Base-by-base conservation (phyloP, 345 rosid genomes). In the Lagerstroemia speciosa region DNA sequence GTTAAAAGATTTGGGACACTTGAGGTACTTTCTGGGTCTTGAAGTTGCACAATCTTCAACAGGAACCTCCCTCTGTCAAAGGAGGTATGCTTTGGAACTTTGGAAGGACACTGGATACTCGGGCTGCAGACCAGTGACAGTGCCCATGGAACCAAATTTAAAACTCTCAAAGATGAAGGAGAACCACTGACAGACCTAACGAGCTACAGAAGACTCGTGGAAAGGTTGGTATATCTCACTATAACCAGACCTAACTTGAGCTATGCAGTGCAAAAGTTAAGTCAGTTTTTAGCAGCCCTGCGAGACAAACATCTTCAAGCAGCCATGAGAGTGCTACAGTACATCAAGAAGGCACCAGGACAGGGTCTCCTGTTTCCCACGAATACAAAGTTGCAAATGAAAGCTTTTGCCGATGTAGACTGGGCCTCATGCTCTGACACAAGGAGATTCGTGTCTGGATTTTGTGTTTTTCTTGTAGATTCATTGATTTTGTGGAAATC, bases 391-490 rank as follows among this genome's bases (percentile, higher is more conserved):
- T 22, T 55, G 20, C 19, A 17, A 1, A 22, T 70, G 17, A 15
- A 4, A 4, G 72, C 40, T 8, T 62, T n/a, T 70, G 58, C 52
- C 7, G 67, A 70, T 61, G 50, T 34, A 2, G 72, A 70, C 22
- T 70, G 5, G 58, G 72, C 57, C 0, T 27, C 37, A 14, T 70
- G 67, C 30, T 10, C 30, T 0, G 52, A 46, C 30, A 31, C 38
- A 0, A 14, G 38, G 12, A 22, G 7, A 3, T 67, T 40, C 15
- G 43, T 50, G 2, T 24, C 41, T 5, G 62, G 62, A 16, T 67
- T 26, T 46, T 29, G 36, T 16, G 29, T 50, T 1, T 67, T 22
- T 36, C 61, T 67, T 27, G 62, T 60, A 3, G 5, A 9, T 0
- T 24, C 58, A 16, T 10, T 17, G 22, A 50, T 67, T 48, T 45